phyloP scores from a whole-genome alignment of 208 protist species.

The Trypanosoma scelopori region DNA sequence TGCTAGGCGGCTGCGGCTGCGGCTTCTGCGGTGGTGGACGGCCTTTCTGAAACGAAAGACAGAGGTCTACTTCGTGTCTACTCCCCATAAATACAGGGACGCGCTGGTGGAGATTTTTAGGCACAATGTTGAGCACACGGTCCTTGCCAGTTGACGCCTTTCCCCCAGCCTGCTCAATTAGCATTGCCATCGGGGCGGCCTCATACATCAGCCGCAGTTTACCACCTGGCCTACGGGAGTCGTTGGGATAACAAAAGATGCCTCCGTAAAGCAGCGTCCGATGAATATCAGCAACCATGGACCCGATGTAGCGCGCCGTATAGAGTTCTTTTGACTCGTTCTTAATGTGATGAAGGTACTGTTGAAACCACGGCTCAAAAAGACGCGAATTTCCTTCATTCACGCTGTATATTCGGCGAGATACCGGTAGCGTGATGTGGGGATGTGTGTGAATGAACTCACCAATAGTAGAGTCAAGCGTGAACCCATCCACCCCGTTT shows the following conservation, averaged over 20 bases:
- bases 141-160: constrained; percentile 74
- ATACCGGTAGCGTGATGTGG: constrained; percentile 88
- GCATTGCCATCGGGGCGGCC: constrained; percentile 92
- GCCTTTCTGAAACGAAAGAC: constrained; percentile 68
- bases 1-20: constrained; percentile 31
- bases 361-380: constrained; percentile 80
- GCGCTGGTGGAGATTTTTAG: constrained; percentile 91
- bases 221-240: constrained; percentile 90
- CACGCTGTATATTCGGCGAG: constrained; percentile 96
- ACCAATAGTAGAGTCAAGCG: constrained; percentile 94
- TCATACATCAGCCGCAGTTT: constrained; percentile 98
- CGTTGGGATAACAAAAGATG: constrained; percentile 97
- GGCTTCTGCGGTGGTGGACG: too few species aligned
- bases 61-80: constrained; percentile 83
- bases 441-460: constrained; percentile 97
- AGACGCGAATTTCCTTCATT: constrained; percentile 94
- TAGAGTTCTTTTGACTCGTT: constrained; percentile 61
- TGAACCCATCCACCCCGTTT: constrained; percentile 93
- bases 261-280: constrained; percentile 98
- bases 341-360: constrained; percentile 76
- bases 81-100: constrained; percentile 91
- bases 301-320: constrained; percentile 89
- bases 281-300: constrained; percentile 98
- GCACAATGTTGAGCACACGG: constrained; percentile 84
- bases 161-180: constrained; percentile 92